These are phyloP conservation scores for Solanum chaucha DNA, from an alignment of 257 asterid species.

Conservation along the genomic window DNA sequence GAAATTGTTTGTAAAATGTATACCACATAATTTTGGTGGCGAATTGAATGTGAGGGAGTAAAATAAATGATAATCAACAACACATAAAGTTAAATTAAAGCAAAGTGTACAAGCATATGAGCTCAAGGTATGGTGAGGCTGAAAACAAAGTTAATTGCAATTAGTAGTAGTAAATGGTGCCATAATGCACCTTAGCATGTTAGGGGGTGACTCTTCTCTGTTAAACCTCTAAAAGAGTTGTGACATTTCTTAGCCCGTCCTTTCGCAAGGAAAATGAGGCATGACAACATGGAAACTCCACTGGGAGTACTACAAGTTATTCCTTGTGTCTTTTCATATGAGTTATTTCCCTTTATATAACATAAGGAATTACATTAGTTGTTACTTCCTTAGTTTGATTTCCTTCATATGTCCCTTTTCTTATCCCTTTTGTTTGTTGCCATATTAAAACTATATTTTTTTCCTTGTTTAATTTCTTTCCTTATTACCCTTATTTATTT, in stretches of 20 bases:
- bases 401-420: background rate
- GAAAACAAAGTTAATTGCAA: background rate
- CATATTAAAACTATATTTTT: background rate
- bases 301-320: background rate
- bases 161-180: background rate
- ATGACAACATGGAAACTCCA: background rate
- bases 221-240: background rate
- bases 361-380: background rate
- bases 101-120: background rate
- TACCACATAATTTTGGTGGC: background rate
- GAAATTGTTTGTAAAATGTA: background rate
- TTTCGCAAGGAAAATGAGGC: background rate
- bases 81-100: background rate
- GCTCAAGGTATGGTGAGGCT: background rate
- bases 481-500: background rate
- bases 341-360: background rate
- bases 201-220: background rate
- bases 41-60: background rate
- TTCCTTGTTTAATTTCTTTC: background rate
- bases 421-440: background rate
- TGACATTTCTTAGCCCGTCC: background rate
- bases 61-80: background rate
- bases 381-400: background rate
- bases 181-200: background rate
- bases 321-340: background rate